Percentiles rank a stretch among this genome's conserved stretches.
Conservation (phyloP, 2,329 filamentous ascomycete species). For the Zymoseptoria pseudotritici region DNA sequence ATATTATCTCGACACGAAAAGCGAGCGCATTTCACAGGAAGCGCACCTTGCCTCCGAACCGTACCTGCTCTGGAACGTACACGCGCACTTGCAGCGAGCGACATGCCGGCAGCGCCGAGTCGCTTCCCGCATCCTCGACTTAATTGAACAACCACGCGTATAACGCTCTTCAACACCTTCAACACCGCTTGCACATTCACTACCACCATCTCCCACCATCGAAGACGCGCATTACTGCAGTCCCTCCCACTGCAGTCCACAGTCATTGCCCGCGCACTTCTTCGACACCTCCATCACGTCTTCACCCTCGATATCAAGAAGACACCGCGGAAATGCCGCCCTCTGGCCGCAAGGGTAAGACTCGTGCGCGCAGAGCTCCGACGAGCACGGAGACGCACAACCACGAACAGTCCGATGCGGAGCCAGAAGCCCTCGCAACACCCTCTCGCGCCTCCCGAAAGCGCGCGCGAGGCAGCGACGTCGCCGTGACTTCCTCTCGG, state of each 20-base stretch:
- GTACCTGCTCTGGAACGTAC: neutral
- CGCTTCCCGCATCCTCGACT: neutral
- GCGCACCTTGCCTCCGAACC: neutral
- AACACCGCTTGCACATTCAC: neutral
- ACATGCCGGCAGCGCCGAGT: neutral
- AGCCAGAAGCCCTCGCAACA: conserved; percentile 41
- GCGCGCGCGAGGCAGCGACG: conserved; percentile 31
- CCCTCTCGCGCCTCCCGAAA: conserved; percentile 43
- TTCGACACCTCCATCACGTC: neutral
- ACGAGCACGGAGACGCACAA: conserved; percentile 19
- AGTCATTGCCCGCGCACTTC: neutral
- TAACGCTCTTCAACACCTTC: neutral
- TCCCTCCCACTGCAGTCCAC: neutral
- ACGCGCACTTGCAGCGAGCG: neutral
- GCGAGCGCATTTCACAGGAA: neutral
- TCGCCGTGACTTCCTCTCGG: conserved; percentile 20
- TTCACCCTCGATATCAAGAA: neutral
- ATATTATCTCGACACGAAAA: too few relatives aligned
- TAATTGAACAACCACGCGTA: neutral
- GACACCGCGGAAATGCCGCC: conserved; percentile 22
- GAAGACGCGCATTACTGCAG: neutral
- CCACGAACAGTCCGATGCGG: conserved; percentile 31
- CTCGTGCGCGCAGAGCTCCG: conserved; percentile 24
- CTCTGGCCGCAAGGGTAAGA: conserved; percentile 28
- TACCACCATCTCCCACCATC: neutral